Conservation (phyloP, 108 stramenopile genomes). For the Cyclotella atomus region DNA sequence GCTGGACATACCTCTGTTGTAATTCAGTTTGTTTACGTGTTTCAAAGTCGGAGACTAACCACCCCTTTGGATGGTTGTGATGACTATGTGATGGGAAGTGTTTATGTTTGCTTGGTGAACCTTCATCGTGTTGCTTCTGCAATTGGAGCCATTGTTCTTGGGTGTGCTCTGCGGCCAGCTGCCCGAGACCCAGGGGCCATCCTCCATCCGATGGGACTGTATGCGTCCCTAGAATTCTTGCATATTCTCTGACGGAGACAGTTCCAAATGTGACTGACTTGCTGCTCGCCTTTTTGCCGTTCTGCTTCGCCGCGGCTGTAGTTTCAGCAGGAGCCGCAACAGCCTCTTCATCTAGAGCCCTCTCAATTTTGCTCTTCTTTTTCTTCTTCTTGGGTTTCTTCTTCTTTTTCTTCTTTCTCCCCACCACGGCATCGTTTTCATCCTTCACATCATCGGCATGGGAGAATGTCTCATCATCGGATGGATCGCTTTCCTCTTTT, state of each 20-base stretch:
- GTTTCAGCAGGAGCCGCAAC: neutral
- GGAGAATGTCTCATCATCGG: slow-evolving; percentile 10
- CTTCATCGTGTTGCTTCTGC: neutral
- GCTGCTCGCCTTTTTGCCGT: neutral
- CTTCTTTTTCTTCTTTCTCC: slow-evolving; percentile 57
- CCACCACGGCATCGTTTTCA: neutral
- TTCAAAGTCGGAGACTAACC: slow-evolving; percentile 71
- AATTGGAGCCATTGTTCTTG: neutral
- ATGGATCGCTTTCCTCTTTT: neutral
- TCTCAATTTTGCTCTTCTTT: slow-evolving; percentile 38
- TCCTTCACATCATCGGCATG: slow-evolving; percentile 30
- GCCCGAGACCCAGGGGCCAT: slow-evolving; percentile 78
- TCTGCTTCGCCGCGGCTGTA: neutral
- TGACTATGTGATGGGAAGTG: slow-evolving; percentile 3
- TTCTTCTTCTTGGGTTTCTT: slow-evolving; percentile 52
- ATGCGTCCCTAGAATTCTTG: slow-evolving; percentile 60
- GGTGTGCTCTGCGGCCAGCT: slow-evolving; percentile 24
- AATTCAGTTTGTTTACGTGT: slow-evolving; percentile 60
- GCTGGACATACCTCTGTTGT: slow-evolving; percentile 58
- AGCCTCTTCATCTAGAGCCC: neutral
- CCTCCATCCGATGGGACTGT: slow-evolving; percentile 81
- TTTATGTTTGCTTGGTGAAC: slow-evolving; percentile 5
- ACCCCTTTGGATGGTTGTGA: slow-evolving; percentile 20
- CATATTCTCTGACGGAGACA: slow-evolving; percentile 46
- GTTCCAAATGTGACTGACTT: slow-evolving; percentile 56